These are phyloP conservation scores for Aspergillus hiratsukae DNA, from an alignment of 2,329 filamentous ascomycete genomes.

Conservation along the genomic window DNA sequence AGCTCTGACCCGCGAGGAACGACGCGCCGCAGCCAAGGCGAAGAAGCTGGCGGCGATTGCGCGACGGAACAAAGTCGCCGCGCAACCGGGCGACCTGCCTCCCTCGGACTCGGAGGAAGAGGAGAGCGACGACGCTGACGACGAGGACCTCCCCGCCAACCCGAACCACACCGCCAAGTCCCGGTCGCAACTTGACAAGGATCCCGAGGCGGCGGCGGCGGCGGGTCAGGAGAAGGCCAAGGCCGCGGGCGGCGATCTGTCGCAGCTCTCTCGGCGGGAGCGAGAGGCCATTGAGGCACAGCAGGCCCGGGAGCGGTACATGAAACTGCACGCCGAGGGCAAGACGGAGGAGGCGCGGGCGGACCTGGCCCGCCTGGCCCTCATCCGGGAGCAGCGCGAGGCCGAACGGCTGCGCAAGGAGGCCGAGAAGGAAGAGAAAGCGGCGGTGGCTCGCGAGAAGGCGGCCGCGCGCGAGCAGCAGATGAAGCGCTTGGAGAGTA, in stretches of 20 bases:
- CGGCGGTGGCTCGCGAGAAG: constrained; percentile 36
- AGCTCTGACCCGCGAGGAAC: constrained; percentile 73
- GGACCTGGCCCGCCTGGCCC: constrained; percentile 74
- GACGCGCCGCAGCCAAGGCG: constrained; percentile 80
- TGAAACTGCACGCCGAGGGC: constrained; percentile 86
- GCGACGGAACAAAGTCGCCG: constrained; percentile 63
- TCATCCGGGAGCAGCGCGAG: constrained; percentile 82
- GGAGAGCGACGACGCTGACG: constrained; percentile 29
- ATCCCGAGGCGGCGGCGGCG: constrained; percentile 51
- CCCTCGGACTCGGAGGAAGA: constrained; percentile 59
- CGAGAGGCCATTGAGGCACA: constrained; percentile 78
- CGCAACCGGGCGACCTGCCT: constrained; percentile 82
- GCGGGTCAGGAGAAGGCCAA: constrained; percentile 27
- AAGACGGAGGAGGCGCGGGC: constrained; percentile 95
- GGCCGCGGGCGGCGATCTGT: constrained; percentile 36
- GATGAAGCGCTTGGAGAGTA: constrained; percentile 37
- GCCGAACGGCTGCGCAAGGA: constrained; percentile 77
- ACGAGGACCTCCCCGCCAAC: constrained; percentile 63
- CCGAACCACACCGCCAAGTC: constrained; percentile 74
- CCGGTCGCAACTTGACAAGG: constrained; percentile 65
- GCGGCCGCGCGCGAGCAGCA: constrained; percentile 35
- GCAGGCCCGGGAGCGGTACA: constrained; percentile 82
- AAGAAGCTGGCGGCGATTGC: constrained; percentile 86
- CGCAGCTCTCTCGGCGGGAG: constrained; percentile 63
- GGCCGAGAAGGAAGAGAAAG: constrained; percentile 59